phyloP scores from a whole-genome alignment of 768 basidiomycete genomes.

The Rossbeevera mucosa region DNA sequence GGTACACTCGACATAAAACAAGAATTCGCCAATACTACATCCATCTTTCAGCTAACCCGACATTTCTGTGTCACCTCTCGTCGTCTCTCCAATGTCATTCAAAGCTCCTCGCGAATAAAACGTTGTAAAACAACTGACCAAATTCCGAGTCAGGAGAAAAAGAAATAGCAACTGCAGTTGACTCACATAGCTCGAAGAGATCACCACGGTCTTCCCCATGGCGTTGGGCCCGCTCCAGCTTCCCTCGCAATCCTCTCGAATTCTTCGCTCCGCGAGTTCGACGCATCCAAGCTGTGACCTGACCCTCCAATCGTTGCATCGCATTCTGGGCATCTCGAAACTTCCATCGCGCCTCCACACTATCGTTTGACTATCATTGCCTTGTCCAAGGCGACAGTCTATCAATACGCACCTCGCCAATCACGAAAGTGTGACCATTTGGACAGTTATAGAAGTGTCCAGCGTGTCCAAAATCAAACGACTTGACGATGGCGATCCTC shows the following conservation, averaged over 20 bases:
- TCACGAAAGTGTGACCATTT: constrained; percentile 62
- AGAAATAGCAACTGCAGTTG: neutral
- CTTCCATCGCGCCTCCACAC: constrained; percentile 57
- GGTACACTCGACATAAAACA: no score
- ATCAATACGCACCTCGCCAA: constrained; percentile 41
- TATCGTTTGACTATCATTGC: constrained; percentile 20
- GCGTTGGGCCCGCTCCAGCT: constrained; percentile 26
- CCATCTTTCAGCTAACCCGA: neutral
- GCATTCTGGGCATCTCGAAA: constrained; percentile 53
- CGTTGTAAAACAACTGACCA: neutral
- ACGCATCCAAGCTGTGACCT: constrained; percentile 35
- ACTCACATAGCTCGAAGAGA: neutral
- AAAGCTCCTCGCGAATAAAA: neutral
- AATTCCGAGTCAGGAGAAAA: neutral
- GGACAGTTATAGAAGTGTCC: constrained; percentile 49
- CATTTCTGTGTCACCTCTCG: neutral
- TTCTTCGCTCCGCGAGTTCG: constrained; percentile 45
- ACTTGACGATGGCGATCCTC: constrained; percentile 44
- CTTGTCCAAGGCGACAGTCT: neutral
- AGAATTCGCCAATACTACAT: neutral
- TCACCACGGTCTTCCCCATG: constrained; percentile 27
- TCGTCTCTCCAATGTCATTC: neutral
- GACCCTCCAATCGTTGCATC: constrained; percentile 48
- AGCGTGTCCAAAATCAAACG: constrained; percentile 46
- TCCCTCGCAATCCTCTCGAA: constrained; percentile 41